These are phyloP conservation scores for Neonectria magnoliae DNA, from an alignment of 2,329 filamentous ascomycete species.

Conservation along the genomic window DNA sequence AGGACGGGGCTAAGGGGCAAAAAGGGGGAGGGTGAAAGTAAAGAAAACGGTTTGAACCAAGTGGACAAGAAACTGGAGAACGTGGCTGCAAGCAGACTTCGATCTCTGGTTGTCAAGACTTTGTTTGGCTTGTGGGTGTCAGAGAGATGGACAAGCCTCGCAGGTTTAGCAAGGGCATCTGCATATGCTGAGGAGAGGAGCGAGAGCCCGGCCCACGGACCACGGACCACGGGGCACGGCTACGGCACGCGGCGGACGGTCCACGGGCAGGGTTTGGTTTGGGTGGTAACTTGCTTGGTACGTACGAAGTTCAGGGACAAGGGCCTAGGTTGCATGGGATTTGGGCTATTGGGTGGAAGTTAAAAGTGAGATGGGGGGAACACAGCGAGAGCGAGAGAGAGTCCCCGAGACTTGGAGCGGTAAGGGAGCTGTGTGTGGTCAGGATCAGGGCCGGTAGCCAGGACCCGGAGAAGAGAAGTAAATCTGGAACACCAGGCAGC, in stretches of 20 bases:
- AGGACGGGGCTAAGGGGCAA: conserved; percentile 3
- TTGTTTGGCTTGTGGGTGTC: conserved; percentile 35
- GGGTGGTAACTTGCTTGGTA: conserved; percentile 12
- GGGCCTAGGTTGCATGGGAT: conserved; percentile 22
- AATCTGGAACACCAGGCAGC: conserved; percentile 28
- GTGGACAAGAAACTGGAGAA: conserved; percentile 28
- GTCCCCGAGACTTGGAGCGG: conserved; percentile 31
- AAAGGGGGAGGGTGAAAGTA: conserved; percentile 43
- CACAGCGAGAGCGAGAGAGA: conserved; percentile 8
- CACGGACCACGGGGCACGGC: conserved; percentile 10
- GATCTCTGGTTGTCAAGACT: conserved; percentile 36
- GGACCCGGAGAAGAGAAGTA: conserved; percentile 27
- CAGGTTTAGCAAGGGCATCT: conserved; percentile 37
- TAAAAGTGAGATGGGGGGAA: conserved; percentile 30
- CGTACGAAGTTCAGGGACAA: conserved; percentile 19
- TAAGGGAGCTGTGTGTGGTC: conserved; percentile 34
- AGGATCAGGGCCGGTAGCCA: conserved; percentile 28
- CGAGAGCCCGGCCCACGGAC: conserved; percentile 19
- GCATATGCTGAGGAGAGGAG: conserved; percentile 41
- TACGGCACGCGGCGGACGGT: conserved; percentile 8
- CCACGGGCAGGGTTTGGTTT: conserved; percentile 25
- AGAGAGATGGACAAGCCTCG: conserved; percentile 27
- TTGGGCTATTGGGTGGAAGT: conserved; percentile 16
- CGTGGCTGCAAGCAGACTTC: conserved; percentile 40
- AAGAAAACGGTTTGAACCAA: conserved; percentile 32